phyloP scores from a whole-genome alignment of 164 flowering plant species.

The Vitis cinerea region DNA sequence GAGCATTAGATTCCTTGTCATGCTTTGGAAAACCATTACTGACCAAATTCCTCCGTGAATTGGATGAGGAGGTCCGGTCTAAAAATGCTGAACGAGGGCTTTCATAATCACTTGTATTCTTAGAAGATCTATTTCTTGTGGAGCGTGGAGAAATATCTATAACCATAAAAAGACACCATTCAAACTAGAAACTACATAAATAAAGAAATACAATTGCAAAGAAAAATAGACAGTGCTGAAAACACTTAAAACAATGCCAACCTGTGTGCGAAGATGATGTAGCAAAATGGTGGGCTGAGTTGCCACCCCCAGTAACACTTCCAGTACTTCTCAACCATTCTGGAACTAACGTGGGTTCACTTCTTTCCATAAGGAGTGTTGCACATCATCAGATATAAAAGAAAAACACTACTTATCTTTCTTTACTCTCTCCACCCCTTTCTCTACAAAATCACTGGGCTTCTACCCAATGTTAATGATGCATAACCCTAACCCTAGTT shows the following conservation, averaged over 20 bases:
- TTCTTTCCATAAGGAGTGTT: slow-evolving; percentile 66
- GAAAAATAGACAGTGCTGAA: background rate
- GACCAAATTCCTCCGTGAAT: slow-evolving; percentile 58
- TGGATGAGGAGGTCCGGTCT: slow-evolving; percentile 54
- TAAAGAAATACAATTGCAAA: background rate
- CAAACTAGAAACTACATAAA: background rate
- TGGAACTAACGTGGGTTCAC: slow-evolving; percentile 86
- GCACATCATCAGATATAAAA: slow-evolving; percentile 46
- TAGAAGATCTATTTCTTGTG: slow-evolving; percentile 43
- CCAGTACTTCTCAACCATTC: slow-evolving; percentile 85
- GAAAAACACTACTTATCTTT: slow-evolving; percentile 9
- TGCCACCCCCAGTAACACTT: slow-evolving; percentile 54
- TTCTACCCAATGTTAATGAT: slow-evolving; percentile 8
- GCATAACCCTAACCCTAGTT: slow-evolving; percentile 6
- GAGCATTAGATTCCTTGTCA: background rate
- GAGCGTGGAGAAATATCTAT: slow-evolving; percentile 42
- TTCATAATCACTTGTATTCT: slow-evolving; percentile 47
- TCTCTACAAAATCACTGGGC: background rate
- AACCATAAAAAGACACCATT: slow-evolving; percentile 6
- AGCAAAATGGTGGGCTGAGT: slow-evolving; percentile 49
- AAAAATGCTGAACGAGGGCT: slow-evolving; percentile 40
- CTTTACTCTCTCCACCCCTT: slow-evolving; percentile 21
- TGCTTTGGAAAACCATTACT: slow-evolving; percentile 67
- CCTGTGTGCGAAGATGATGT: slow-evolving; percentile 60
- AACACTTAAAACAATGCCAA: slow-evolving; percentile 5